Percentiles rank a stretch among this genome's conserved stretches.
These are phyloP conservation scores for Cladosporium cucumerinum DNA, from an alignment of 2,329 filamentous ascomycete genomes.

Conservation along the genomic window DNA sequence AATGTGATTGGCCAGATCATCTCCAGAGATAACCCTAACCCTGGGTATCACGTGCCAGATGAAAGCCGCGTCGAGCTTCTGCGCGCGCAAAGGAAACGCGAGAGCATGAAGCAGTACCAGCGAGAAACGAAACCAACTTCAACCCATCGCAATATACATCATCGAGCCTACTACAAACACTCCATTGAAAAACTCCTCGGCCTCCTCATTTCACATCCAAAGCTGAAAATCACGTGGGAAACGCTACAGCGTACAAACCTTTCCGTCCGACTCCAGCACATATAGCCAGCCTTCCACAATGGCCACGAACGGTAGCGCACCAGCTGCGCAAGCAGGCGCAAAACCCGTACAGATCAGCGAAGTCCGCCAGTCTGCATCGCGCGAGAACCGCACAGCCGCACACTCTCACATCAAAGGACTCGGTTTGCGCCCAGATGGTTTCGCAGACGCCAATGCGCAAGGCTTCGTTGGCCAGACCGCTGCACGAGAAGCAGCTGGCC, in stretches of 20 bases:
- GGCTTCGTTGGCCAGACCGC: conserved; percentile 88
- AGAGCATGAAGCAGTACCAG: conserved; percentile 1
- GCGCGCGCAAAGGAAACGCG: conserved; percentile 9
- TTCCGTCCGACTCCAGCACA: background rate
- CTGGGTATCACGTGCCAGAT: conserved; percentile 2
- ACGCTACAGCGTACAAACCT: background rate
- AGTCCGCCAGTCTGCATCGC: conserved; percentile 41
- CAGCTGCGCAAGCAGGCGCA: conserved; percentile 25
- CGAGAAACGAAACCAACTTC: background rate
- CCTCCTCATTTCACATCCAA: background rate
- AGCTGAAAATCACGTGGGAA: background rate
- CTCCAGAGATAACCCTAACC: background rate
- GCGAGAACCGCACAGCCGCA: conserved; percentile 92
- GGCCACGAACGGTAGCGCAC: conserved; percentile 27
- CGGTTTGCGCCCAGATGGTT: conserved; percentile 80
- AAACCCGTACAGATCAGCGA: conserved; percentile 36
- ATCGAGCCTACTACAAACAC: background rate
- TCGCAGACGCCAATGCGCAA: conserved; percentile 71
- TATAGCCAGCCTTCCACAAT: conserved; percentile 17
- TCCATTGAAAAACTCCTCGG: background rate
- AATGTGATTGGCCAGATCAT: background rate
- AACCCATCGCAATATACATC: background rate
- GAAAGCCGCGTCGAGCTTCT: conserved; percentile 9
- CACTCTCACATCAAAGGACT: conserved; percentile 98
- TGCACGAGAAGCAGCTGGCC: conserved; percentile 92